Evolutionary conservation across 768 basidiomycete species (phyloP), one percentile per base, ranked within the genome.

Genomic region (Hortiboletus flavorubellus): DNA sequence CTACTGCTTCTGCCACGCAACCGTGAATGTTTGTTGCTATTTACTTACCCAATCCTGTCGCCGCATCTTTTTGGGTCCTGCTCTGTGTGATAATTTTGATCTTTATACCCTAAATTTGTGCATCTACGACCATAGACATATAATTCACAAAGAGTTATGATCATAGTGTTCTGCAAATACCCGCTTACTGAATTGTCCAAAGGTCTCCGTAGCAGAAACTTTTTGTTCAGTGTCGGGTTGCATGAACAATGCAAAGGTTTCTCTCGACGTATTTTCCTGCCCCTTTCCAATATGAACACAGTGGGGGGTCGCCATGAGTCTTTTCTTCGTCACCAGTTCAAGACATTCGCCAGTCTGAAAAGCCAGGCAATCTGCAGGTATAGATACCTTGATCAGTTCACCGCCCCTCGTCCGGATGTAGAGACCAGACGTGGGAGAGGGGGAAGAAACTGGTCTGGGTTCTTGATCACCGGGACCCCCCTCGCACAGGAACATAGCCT

Each of bases 291-390:
- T 85, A 56, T 86, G 83, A 41, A 98, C 96, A 45, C 91, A 97
- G 62, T 98, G 96, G 12, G 96, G 96, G 0, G 97, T 99, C 0
- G 97, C 97, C 41, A 86, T 82, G 15, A 99, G 77, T 52, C 78
- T 82, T 14, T 86, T 83, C 10, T 79, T 83, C 2, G 96, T 98
- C 23, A 95, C 87, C 23, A 98, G 76, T 69, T 97, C 87, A 21
- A 99, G 81, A 9, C 96, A 92, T 73, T 99, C 94, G 7, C 97
- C 97, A 0, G 94, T 98, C 70, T 99, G 97, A 72, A 99, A 98
- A 4, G 95, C 96, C 49, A 96, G 73, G 64, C 87, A 91, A 66
- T 91, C 83, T 16, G 74, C 65, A 5, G 97, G 96, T 59, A 99
- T 97, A 2, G 84, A 78, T 16, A 96, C 92, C 69, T 92, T 94